Evolutionary conservation across 495 filamentous ascomycete genomes (phyloP).

Genomic region (Penicillium maclennaniae): DNA sequence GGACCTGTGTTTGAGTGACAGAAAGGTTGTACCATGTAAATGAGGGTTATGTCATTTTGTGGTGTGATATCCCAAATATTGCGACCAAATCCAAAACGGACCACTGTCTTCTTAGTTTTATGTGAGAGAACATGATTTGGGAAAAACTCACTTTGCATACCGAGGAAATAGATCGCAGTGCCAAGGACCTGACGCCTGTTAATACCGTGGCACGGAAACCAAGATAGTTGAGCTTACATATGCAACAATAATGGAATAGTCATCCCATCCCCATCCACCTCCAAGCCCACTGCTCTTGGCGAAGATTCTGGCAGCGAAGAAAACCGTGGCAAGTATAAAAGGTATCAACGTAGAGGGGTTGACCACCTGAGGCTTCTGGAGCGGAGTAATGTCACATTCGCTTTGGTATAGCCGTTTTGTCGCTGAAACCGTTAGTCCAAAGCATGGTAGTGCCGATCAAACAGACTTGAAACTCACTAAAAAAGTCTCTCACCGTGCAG

Average conservation of each 20-base stretch:
- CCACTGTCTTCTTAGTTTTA: conserved; percentile 11
- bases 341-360: conserved; percentile 17
- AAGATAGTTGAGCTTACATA: conserved; percentile 12
- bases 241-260: conserved; percentile 27
- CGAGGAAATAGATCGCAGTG: conserved; percentile 15
- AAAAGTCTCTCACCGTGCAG: too few relatives aligned
- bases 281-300: conserved; percentile 28
- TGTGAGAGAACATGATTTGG: too few relatives aligned
- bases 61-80: conserved; percentile 31
- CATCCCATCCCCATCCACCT: conserved; percentile 33
- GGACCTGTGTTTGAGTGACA: neutral
- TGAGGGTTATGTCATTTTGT: conserved; percentile 18
- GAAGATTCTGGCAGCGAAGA: conserved; percentile 23
- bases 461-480: too few relatives aligned
- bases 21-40: conserved; percentile 20
- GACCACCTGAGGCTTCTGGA: conserved; percentile 9
- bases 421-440: too few relatives aligned
- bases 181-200: conserved; percentile 12
- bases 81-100: conserved; percentile 24
- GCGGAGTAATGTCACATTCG: conserved; percentile 17
- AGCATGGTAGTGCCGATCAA: too few relatives aligned
- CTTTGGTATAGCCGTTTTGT: too few relatives aligned
- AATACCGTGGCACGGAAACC: too few relatives aligned
- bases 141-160: conserved; percentile 15
- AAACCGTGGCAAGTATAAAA: conserved; percentile 21